phyloP scores from a whole-genome alignment of 345 rosid genomes.

The Aquilaria yunnanensis region DNA sequence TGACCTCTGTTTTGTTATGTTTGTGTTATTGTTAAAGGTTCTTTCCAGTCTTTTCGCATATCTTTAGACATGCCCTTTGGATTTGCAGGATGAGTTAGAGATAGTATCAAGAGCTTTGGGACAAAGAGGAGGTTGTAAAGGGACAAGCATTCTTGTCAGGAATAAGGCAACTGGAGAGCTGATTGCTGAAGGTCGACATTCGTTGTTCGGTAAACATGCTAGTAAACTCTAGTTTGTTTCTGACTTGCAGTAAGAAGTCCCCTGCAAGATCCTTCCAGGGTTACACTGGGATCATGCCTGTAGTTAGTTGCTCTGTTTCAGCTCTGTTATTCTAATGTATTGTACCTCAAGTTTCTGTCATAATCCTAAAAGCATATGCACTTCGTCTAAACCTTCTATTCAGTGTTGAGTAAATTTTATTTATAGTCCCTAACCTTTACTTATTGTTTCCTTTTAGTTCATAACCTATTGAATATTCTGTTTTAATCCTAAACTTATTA shows the following conservation, averaged over 20 bases:
- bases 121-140: constrained; percentile 58
- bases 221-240: constrained; percentile 56
- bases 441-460: too few relatives aligned
- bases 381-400: too few relatives aligned
- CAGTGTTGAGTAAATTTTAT: too few relatives aligned
- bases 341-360: not conserved
- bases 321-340: not conserved
- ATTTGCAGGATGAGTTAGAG: constrained; percentile 75
- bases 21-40: too few relatives aligned
- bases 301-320: not conserved
- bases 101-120: constrained; percentile 68
- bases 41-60: not conserved
- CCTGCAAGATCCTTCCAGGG: not conserved
- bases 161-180: constrained; percentile 72
- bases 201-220: constrained; percentile 52
- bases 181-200: constrained; percentile 94
- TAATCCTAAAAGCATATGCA: too few relatives aligned
- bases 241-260: not conserved
- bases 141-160: constrained; percentile 57
- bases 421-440: too few relatives aligned
- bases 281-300: not conserved
- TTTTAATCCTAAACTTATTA: too few relatives aligned
- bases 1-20: not conserved
- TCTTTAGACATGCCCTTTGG: constrained; percentile 6
- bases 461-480: too few relatives aligned